These are phyloP conservation scores for Claviceps spartinae DNA, from an alignment of 2,329 filamentous ascomycete species.

Conservation along the genomic window DNA sequence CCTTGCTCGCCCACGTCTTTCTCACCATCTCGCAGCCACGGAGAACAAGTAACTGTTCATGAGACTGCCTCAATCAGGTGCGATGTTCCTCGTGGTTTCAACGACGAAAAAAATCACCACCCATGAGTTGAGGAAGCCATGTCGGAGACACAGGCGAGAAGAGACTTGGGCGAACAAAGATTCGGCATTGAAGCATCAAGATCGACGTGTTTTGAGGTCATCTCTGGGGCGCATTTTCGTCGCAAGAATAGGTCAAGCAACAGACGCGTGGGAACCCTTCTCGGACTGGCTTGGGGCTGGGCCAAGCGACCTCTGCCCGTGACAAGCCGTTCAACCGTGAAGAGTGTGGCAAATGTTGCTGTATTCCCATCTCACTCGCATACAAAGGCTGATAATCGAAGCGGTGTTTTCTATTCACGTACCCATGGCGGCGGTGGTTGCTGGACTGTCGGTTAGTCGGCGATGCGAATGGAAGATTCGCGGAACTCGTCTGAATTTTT, in stretches of 20 bases:
- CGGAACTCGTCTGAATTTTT: slow-evolving; percentile 10
- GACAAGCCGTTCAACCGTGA: not conserved
- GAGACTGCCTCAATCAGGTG: not conserved
- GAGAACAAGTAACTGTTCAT: not conserved
- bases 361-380: slow-evolving; percentile 31
- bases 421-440: slow-evolving; percentile 45
- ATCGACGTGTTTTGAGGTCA: not conserved
- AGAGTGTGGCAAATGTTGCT: not conserved
- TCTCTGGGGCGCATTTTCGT: slow-evolving; percentile 6
- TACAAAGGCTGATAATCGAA: slow-evolving; percentile 27
- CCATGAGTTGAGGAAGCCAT: not conserved
- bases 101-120: slow-evolving; percentile 7
- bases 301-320: not conserved
- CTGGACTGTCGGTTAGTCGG: slow-evolving; percentile 28
- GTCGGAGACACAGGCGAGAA: not conserved
- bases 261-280: slow-evolving; percentile 9
- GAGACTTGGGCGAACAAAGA: not conserved
- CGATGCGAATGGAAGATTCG: slow-evolving; percentile 14
- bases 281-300: not conserved
- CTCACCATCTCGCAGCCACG: not conserved
- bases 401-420: slow-evolving; percentile 32
- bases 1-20: not conserved
- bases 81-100: slow-evolving; percentile 7
- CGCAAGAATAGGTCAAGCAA: slow-evolving; percentile 7
- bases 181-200: not conserved